Evolutionary conservation across 176 grass and related monocot genomes (phyloP).

Genomic region (Lolium rigidum): DNA sequence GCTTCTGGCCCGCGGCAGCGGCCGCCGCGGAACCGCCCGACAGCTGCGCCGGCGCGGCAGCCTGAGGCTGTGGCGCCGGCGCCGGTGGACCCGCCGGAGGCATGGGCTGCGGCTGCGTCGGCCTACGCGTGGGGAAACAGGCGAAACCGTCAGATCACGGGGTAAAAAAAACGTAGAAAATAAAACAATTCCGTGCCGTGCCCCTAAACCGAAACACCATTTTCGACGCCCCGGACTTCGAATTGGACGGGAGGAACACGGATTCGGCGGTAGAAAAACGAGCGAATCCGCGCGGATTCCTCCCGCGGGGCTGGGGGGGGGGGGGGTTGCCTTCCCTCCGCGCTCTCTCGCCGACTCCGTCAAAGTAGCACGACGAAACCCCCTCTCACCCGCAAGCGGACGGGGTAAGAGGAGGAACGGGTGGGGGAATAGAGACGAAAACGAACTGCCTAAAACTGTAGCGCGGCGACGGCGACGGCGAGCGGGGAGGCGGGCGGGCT

Average conservation of each 20-base stretch:
- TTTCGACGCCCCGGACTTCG: conserved; percentile 17
- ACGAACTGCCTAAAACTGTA: background rate
- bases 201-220: conserved; percentile 19
- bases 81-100: conserved; percentile 17
- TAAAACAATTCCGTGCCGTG: background rate
- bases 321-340: background rate
- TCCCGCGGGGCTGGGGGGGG: background rate
- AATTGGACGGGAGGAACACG: conserved; percentile 3
- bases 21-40: background rate
- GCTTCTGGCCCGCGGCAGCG: conserved; percentile 46
- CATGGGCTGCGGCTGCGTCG: conserved; percentile 60
- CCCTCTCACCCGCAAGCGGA: background rate
- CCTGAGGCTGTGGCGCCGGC: conserved; percentile 11
- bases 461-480: background rate
- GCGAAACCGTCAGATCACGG: conserved; percentile 39
- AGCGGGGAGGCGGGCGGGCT: background rate
- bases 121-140: conserved; percentile 31
- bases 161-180: background rate
- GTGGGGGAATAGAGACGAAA: background rate
- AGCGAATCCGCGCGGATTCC: background rate
- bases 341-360: background rate
- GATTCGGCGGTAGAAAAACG: background rate
- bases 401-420: background rate
- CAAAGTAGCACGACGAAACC: background rate
- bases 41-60: conserved; percentile 26